Conservation (phyloP, 176 grass and related monocot species). For the Aegilops sharonensis region DNA sequence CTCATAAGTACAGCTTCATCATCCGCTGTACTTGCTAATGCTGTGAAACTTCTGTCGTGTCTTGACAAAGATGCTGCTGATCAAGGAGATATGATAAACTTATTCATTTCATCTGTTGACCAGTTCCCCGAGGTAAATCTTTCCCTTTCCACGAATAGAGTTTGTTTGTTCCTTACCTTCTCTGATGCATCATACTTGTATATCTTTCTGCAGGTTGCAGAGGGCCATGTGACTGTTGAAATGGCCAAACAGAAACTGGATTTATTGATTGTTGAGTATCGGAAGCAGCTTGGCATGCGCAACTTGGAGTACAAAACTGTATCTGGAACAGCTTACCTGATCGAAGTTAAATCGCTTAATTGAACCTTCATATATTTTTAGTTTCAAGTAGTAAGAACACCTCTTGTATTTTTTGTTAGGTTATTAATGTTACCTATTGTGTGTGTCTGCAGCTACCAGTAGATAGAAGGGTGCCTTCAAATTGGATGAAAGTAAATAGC, state of each 20-base stretch:
- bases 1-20: slow-evolving; percentile 77
- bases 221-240: slow-evolving; percentile 56
- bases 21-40: slow-evolving; percentile 48
- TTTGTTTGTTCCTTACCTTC: slow-evolving; percentile 23
- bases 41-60: slow-evolving; percentile 71
- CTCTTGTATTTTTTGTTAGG: slow-evolving; percentile 18
- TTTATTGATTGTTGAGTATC: slow-evolving; percentile 67
- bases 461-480: slow-evolving; percentile 72
- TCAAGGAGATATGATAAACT: slow-evolving; percentile 76
- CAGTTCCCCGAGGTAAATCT: slow-evolving; percentile 82
- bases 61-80: slow-evolving; percentile 87
- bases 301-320: slow-evolving; percentile 87
- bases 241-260: slow-evolving; percentile 71
- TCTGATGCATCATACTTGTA: slow-evolving; percentile 23
- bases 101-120: slow-evolving; percentile 72
- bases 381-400: slow-evolving; percentile 23
- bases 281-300: slow-evolving; percentile 62
- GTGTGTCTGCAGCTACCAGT: slow-evolving; percentile 51
- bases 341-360: slow-evolving; percentile 73
- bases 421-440: slow-evolving; percentile 34
- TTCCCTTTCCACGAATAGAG: neutral
- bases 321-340: slow-evolving; percentile 74
- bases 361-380: slow-evolving; percentile 30
- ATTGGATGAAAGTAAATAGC: slow-evolving; percentile 89
- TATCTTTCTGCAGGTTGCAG: slow-evolving; percentile 49